Base-by-base conservation (phyloP, 2,329 filamentous ascomycete species). In the Chaetothyriales sp. region DNA sequence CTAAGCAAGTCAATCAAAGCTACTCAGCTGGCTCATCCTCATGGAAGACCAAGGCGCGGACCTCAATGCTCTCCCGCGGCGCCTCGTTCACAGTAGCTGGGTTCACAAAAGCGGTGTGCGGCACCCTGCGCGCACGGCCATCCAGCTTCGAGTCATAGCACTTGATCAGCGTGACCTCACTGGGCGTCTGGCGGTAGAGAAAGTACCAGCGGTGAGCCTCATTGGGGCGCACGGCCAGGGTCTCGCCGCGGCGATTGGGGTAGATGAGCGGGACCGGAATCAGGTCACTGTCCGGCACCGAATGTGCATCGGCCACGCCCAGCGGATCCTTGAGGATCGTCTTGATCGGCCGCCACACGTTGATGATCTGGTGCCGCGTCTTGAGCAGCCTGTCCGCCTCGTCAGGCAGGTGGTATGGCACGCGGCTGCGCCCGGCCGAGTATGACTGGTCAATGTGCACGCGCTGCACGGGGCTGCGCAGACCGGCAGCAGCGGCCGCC, bases 71-170 rank as follows among this genome's bases (percentile, higher is more conserved):
- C 68, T 78, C 64, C 10, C 74, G 68, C 18, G 66, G 63, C 47
- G 66, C 62, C 48, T 67, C 62, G 10, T 63, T 53, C 15, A 68
- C 65, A 8, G 70, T 69, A n/a, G 67, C 70, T 1, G 69, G 65
- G 60, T 78, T 70, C 18, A 64, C 64, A 66, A 81, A 79, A 2
- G 76, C 73, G 5, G 70, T 70, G 57, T 80, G 77, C n/a, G 76
- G 75, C 28, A 76, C 70, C 3, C 75, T 62, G 8, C 75, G 67
- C 5, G 75, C 54, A 22, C 73, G 63, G 0, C 74, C 75, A 60
- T 78, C 75, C 20, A 66, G 66, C 67, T 77, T 75, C 22, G 68
- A 75, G 62, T 81, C 79, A 59, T 75, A 81, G 58, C 76, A 79
- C 62, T 81, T 81, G 63, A 81, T 77, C 44, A 81, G 58, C 2